A percentile compares a stretch with the other conserved stretches of the same genome.
These are phyloP conservation scores for Heritiera fomes DNA, from an alignment of 345 rosid species.

Conservation along the genomic window DNA sequence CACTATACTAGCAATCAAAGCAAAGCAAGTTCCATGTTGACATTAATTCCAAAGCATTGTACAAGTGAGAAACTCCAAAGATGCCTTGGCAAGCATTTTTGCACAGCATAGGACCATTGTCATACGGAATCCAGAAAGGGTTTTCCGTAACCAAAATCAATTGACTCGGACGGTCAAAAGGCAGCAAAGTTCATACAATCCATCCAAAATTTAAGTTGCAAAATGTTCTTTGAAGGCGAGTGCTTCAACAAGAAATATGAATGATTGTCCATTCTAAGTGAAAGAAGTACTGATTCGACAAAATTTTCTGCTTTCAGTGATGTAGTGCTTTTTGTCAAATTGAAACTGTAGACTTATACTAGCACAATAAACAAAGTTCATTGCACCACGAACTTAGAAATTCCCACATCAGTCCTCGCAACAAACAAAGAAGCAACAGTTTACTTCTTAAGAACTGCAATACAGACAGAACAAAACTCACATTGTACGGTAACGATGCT, in stretches of 20 bases:
- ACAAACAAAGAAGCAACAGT: too few species aligned
- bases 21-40: background rate
- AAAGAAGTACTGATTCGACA: background rate
- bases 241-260: background rate
- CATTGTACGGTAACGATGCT: slow-evolving; percentile 1
- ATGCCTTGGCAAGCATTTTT: background rate
- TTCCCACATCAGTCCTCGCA: too few species aligned
- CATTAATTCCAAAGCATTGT: background rate
- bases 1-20: background rate
- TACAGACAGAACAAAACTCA: background rate
- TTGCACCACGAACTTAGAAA: too few species aligned
- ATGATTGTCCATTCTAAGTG: background rate
- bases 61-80: too few species aligned
- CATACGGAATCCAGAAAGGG: background rate
- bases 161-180: background rate
- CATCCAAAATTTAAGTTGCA: too few species aligned
- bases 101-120: background rate
- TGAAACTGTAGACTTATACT: too few species aligned
- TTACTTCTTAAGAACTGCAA: background rate
- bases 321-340: too few species aligned
- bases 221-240: too few species aligned
- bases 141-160: background rate
- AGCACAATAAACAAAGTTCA: too few species aligned
- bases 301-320: too few species aligned
- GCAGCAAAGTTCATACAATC: background rate